phyloP scores from a whole-genome alignment of 1,139 yeast genomes.

The Taiozyma sp. region DNA sequence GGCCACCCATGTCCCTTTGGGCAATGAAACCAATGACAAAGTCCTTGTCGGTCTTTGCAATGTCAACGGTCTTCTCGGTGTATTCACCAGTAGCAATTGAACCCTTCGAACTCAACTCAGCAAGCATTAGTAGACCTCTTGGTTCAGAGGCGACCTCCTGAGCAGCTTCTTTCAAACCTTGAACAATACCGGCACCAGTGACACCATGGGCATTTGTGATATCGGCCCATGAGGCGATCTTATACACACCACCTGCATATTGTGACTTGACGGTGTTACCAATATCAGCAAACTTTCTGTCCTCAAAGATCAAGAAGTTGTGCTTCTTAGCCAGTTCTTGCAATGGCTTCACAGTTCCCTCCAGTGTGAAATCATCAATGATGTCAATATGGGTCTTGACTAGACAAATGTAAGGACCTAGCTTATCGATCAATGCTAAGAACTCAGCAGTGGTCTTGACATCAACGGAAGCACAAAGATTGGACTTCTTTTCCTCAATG shows the following conservation, averaged over 20 bases:
- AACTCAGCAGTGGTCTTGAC: conserved; percentile 76
- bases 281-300: conserved; percentile 96
- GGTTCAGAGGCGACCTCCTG: conserved; percentile 60
- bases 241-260: conserved; percentile 84
- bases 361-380: conserved; percentile 80
- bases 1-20: conserved; percentile 80
- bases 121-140: conserved; percentile 90
- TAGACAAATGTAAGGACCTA: conserved; percentile 90
- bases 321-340: conserved; percentile 66
- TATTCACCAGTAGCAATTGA: conserved; percentile 91
- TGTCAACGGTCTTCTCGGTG: conserved; percentile 79
- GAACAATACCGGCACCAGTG: conserved; percentile 90
- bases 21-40: conserved; percentile 98
- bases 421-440: conserved; percentile 59
- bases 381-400: conserved; percentile 95
- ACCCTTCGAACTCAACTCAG: conserved; percentile 92
- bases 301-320: conserved; percentile 86
- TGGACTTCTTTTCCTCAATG: conserved; percentile 78
- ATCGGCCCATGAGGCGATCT: conserved; percentile 92
- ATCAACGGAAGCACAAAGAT: conserved; percentile 95
- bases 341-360: conserved; percentile 71
- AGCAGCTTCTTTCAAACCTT: conserved; percentile 84
- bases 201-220: conserved; percentile 98
- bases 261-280: conserved; percentile 98
- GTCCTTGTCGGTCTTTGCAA: conserved; percentile 80